Evolutionary conservation across 2,329 filamentous ascomycete genomes (phyloP).

Genomic region (Aspergillus arachidicola): DNA sequence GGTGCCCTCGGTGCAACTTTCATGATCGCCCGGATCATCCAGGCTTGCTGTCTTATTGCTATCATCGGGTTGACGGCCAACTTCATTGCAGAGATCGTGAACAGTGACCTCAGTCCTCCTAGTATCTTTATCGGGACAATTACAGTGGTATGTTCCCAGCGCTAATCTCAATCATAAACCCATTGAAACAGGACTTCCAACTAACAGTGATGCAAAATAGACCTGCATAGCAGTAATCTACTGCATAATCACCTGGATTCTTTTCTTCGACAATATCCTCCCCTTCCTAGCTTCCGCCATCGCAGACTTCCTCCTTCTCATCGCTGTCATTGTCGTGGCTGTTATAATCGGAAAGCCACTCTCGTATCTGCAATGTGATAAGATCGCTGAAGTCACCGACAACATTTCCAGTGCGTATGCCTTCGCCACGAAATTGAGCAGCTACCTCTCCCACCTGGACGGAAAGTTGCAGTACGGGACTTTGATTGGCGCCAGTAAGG

Average conservation of each 20-base stretch:
- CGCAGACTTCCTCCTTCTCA: slow-evolving; percentile 69
- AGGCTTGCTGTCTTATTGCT: slow-evolving; percentile 70
- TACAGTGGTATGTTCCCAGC: slow-evolving; percentile 66
- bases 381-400: slow-evolving; percentile 52
- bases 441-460: slow-evolving; percentile 55
- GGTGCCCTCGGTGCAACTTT: slow-evolving; percentile 80
- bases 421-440: slow-evolving; percentile 56
- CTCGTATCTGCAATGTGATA: slow-evolving; percentile 72
- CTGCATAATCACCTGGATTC: slow-evolving; percentile 76
- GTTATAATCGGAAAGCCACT: slow-evolving; percentile 79
- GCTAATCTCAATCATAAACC: background rate
- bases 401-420: slow-evolving; percentile 54
- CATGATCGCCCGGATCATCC: slow-evolving; percentile 70
- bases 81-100: slow-evolving; percentile 77
- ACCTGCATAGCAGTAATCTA: slow-evolving; percentile 79
- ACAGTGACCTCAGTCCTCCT: slow-evolving; percentile 66
- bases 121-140: slow-evolving; percentile 76
- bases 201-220: slow-evolving; percentile 47
- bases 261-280: slow-evolving; percentile 75
- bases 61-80: slow-evolving; percentile 81
- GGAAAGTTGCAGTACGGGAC: slow-evolving; percentile 52
- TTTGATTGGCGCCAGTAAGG: slow-evolving; percentile 63
- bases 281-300: slow-evolving; percentile 70
- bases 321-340: slow-evolving; percentile 77
- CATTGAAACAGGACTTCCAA: slow-evolving; percentile 20